phyloP scores from a whole-genome alignment of 306 rosid species.

The Cicer cuneatum region DNA sequence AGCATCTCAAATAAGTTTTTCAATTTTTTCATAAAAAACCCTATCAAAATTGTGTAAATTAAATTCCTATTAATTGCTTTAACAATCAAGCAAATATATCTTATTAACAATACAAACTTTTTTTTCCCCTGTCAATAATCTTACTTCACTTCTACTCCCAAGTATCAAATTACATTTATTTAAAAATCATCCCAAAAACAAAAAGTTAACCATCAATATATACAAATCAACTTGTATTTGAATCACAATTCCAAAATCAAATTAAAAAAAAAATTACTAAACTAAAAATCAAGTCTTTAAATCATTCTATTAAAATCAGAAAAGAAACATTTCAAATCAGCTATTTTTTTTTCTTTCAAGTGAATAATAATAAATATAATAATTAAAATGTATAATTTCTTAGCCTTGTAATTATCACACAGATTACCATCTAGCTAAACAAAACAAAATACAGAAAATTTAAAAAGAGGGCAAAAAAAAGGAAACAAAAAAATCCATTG shows the following conservation, averaged over 20 bases:
- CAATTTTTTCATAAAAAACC: not conserved
- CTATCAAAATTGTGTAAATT: not conserved
- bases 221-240: constrained; percentile 1
- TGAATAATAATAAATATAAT: constrained; percentile 13
- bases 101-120: constrained; percentile 19
- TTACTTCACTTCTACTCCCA: constrained; percentile 14
- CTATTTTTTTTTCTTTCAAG: not conserved
- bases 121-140: not conserved
- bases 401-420: constrained; percentile 19
- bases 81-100: not conserved
- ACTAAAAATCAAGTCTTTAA: not conserved
- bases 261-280: not conserved
- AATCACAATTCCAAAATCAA: not conserved
- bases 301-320: constrained; percentile 20
- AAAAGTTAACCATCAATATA: not conserved
- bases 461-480: not conserved
- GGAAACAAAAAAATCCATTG: not conserved
- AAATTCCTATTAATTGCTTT: not conserved
- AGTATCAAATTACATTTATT: constrained; percentile 14
- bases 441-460: not conserved
- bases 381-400: constrained; percentile 20
- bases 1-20: constrained; percentile 1
- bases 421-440: constrained; percentile 36
- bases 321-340: constrained; percentile 4
- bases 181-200: not conserved